Evolutionary conservation across 2,329 filamentous ascomycete genomes (phyloP).

Genomic region (Fusarium sp.): DNA sequence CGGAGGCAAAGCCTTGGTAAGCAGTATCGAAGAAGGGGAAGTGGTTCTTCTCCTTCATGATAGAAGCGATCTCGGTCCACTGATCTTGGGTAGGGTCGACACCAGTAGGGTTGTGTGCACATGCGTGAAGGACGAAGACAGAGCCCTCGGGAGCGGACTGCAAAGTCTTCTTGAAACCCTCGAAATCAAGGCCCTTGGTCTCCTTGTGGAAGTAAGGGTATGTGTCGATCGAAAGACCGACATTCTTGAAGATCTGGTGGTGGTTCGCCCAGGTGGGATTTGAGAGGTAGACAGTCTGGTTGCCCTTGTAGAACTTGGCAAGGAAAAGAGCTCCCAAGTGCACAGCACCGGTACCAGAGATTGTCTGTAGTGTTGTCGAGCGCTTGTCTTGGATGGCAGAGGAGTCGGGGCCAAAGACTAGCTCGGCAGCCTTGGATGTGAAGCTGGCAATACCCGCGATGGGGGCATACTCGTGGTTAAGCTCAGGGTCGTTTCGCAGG

Average conservation of each 20-base stretch:
- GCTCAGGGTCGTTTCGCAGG: conserved; percentile 85
- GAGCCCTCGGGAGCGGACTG: conserved; percentile 78
- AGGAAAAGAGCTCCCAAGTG: conserved; percentile 96
- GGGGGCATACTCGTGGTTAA: conserved; percentile 98
- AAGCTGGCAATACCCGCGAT: conserved; percentile 90
- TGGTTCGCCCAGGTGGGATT: conserved; percentile 99
- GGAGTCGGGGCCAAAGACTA: conserved; percentile 84
- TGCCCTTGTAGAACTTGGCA: conserved; percentile 84
- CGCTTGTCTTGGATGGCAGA: conserved; percentile 87
- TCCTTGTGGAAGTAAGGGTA: conserved; percentile 95
- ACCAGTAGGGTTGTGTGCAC: conserved; percentile 97
- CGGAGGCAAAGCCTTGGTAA: conserved; percentile 97
- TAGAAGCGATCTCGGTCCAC: conserved; percentile 87
- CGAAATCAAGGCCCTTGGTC: conserved; percentile 91
- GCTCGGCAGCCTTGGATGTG: conserved; percentile 88
- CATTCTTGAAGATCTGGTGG: conserved; percentile 97
- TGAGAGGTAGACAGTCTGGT: conserved; percentile 86
- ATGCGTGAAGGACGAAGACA: conserved; percentile 92
- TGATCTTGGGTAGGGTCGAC: conserved; percentile 94
- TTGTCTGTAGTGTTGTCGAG: conserved; percentile 85
- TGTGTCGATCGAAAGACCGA: conserved; percentile 77
- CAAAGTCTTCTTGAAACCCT: conserved; percentile 82
- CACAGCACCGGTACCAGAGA: conserved; percentile 95
- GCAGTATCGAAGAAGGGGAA: conserved; percentile 99
- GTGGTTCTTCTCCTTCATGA: conserved; percentile 82